Evolutionary conservation across 768 basidiomycete species (phyloP), one percentile per base, ranked within the genome.

Genomic region (Termitomyces sp.): DNA sequence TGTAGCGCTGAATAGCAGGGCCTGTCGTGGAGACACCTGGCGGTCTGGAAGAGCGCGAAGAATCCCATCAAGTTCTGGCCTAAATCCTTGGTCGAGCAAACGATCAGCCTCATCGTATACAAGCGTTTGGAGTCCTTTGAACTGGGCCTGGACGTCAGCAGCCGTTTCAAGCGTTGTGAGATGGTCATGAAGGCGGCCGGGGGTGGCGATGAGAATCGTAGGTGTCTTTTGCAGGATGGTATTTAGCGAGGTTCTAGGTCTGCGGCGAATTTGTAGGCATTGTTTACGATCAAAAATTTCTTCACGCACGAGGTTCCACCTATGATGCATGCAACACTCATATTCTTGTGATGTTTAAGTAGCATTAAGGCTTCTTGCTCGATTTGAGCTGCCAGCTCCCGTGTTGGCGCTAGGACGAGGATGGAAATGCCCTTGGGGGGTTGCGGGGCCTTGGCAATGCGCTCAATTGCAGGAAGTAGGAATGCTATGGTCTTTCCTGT

Each of bases 81-180:
- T 82, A 65, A 91, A 91, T 46, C 89, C 88, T 63, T 86, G 78
- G 62, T 90, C 89, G 18, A 90, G 74, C 15, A 91, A 67, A 32
- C 88, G 73, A 66, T 91, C 89, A 11, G 88, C 88, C 68, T 90
- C 88, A 63, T 90, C 88, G 58, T 88, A 72, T 2, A 89, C 79
- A 60, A 88, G 57, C 7, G 74, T 72, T 36, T 73, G 67, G 7
- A 84, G 67, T 27, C 66, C 57, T 5, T 58, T 35, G 43, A 86
- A 64, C 35, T 72, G 69, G 33, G 68, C 53, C 10, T 57, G 57
- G 15, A 58, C 53, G 2, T 12, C 4, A 12, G 3, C 25, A 10
- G 53, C 54, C 6, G 5, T 11, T n/a, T 52, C 53, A 48, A 70
- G 66, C n/a, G 62, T 60, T 36, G 76, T 76, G 39, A 90, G 68